A percentile compares a stretch with the other conserved stretches of the same genome.
Conservation (phyloP, 805 yeast genomes). For the Saitoella complicata region DNA sequence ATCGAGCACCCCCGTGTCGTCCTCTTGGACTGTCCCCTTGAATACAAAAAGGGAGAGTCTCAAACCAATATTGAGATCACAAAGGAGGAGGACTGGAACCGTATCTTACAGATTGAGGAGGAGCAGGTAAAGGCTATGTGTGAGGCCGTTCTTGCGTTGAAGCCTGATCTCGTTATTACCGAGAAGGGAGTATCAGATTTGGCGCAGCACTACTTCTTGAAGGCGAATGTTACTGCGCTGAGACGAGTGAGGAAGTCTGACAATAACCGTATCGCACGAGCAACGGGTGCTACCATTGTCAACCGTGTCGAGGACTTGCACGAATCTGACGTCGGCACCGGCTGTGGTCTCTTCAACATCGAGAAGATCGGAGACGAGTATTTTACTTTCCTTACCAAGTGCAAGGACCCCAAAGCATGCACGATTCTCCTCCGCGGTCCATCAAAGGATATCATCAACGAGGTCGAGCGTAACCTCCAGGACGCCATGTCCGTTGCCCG, state of each 20-base stretch:
- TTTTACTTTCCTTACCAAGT: constrained; percentile 67
- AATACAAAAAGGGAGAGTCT: constrained; percentile 97
- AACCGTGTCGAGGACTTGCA: constrained; percentile 88
- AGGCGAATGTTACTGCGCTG: constrained; percentile 82
- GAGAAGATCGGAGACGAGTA: constrained; percentile 96
- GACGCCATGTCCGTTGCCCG: constrained; percentile 98
- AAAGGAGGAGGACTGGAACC: constrained; percentile 90
- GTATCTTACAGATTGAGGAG: constrained; percentile 90
- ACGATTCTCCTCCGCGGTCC: constrained; percentile 89
- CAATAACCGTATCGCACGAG: constrained; percentile 90
- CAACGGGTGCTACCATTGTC: constrained; percentile 94
- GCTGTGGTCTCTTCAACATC: constrained; percentile 81
- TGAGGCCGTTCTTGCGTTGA: constrained; percentile 64
- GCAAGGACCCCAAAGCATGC: constrained; percentile 81
- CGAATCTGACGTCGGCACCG: constrained; percentile 75
- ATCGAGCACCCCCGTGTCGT: constrained; percentile 81
- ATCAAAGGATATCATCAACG: constrained; percentile 88
- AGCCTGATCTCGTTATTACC: constrained; percentile 88
- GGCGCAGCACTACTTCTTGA: constrained; percentile 89
- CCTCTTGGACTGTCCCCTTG: constrained; percentile 88
- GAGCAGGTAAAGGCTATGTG: constrained; percentile 85
- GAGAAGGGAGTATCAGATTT: constrained; percentile 93
- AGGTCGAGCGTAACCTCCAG: constrained; percentile 89
- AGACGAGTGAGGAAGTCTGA: constrained; percentile 93
- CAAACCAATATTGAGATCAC: constrained; percentile 96